Evolutionary conservation across 208 protist genomes (phyloP).

Genomic region (Trichomonas tenax): DNA sequence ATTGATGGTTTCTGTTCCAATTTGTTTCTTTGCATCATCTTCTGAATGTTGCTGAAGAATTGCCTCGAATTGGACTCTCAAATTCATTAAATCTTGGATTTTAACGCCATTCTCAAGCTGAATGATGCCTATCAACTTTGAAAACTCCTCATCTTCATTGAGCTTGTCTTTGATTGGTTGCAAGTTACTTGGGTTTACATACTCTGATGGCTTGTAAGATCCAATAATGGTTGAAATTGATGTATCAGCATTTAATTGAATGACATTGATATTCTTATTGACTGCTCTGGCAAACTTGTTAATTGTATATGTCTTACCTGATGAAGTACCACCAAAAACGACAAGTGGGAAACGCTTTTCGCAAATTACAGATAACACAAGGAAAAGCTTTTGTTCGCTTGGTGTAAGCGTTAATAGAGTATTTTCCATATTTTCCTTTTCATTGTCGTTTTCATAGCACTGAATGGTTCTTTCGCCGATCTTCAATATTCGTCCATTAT

Average conservation of each 20-base stretch:
- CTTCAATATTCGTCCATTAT: neutral
- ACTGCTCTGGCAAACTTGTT: neutral
- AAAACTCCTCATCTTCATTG: no score
- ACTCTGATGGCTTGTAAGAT: neutral
- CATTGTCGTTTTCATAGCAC: neutral
- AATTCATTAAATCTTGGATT: neutral
- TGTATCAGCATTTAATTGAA: neutral
- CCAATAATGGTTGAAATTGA: neutral
- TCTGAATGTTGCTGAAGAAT: neutral
- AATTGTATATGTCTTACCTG: neutral
- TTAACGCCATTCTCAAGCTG: neutral
- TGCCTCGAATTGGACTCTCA: neutral
- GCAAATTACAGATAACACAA: neutral
- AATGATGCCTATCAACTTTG: neutral
- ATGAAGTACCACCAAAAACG: neutral
- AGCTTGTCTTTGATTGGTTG: neutral
- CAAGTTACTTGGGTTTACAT: neutral
- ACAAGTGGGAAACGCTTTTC: neutral
- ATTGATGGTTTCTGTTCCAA: no score
- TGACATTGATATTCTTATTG: neutral
- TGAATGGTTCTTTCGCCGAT: neutral
- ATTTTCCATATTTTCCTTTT: neutral
- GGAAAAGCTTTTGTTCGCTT: neutral
- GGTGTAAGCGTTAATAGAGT: neutral
- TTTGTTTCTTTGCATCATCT: neutral